Evolutionary conservation across 2,329 filamentous ascomycete genomes (phyloP).

Genomic region (Rhinocladiella similis): DNA sequence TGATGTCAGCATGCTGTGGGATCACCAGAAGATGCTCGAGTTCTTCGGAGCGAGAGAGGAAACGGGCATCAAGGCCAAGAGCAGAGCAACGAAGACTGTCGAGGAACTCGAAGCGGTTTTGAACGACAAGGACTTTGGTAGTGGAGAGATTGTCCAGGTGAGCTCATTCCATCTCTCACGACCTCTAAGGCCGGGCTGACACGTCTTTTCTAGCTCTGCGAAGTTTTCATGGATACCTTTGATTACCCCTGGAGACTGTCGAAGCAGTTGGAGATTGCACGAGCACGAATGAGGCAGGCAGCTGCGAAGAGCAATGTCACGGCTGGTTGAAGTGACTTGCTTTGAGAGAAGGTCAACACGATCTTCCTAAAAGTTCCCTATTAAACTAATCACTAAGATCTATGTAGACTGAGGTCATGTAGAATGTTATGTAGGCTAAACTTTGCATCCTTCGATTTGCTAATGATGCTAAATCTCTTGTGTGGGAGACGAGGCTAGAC

Average conservation of each 20-base stretch:
- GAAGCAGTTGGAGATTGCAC: conserved; percentile 13
- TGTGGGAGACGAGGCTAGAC: background rate
- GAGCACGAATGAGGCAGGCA: conserved; percentile 1
- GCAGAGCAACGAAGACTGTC: conserved; percentile 19
- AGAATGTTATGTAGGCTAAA: too few relatives aligned
- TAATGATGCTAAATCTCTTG: too few relatives aligned
- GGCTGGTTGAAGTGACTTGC: background rate
- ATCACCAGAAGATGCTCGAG: conserved; percentile 30
- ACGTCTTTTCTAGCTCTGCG: conserved; percentile 15
- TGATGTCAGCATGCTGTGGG: conserved; percentile 31
- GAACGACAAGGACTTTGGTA: conserved; percentile 20
- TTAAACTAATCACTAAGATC: too few relatives aligned
- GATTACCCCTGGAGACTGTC: conserved; percentile 24
- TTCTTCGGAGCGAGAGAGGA: conserved; percentile 32
- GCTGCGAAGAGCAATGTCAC: background rate
- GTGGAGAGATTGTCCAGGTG: conserved; percentile 20
- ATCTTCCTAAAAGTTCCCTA: background rate
- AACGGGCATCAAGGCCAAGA: conserved; percentile 38
- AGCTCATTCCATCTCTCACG: background rate
- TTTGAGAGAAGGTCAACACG: too few relatives aligned
- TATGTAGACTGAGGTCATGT: too few relatives aligned
- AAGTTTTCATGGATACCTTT: conserved; percentile 24
- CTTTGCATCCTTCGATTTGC: too few relatives aligned
- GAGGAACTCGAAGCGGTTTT: conserved; percentile 21
- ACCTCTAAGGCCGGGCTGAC: conserved; percentile 2